Evolutionary conservation across 179 eudicot species (phyloP).

Genomic region (Patellifolia procumbens): DNA sequence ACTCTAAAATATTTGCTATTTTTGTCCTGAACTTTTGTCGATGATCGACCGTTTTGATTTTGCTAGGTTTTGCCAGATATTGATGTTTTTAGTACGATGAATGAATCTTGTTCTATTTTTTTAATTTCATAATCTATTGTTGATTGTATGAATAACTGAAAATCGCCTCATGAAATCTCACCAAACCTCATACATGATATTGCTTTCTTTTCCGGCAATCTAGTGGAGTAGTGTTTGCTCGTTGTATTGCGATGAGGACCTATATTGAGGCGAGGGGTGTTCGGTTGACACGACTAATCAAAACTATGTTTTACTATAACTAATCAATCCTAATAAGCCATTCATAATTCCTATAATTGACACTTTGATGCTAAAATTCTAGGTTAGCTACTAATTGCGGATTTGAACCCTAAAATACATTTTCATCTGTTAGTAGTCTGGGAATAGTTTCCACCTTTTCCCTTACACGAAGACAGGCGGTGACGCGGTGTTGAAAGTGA

Average conservation of each 20-base stretch:
- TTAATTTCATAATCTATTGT: background rate
- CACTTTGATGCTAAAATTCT: too few relatives aligned
- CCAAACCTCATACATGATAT: background rate
- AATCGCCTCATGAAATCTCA: background rate
- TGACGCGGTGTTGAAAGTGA: background rate
- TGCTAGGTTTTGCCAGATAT: background rate
- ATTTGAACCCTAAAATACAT: constrained; percentile 15
- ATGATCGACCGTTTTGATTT: background rate
- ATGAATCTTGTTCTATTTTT: background rate
- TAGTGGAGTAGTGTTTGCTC: background rate
- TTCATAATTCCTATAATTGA: too few relatives aligned
- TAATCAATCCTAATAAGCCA: too few relatives aligned
- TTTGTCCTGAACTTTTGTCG: background rate
- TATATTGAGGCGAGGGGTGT: too few relatives aligned
- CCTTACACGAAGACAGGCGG: background rate
- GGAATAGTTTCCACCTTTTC: background rate
- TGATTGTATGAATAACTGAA: background rate
- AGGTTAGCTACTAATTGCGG: too few relatives aligned
- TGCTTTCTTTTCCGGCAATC: background rate
- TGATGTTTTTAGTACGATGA: background rate
- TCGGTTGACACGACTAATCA: too few relatives aligned
- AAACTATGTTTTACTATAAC: too few relatives aligned
- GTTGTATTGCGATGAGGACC: too few relatives aligned
- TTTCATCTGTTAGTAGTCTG: background rate
- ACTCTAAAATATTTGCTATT: too few relatives aligned